Evolutionary conservation across 2,329 filamentous ascomycete species (phyloP), one percentile per base, ranked within the genome.

Genomic region (Fusarium sp.): DNA sequence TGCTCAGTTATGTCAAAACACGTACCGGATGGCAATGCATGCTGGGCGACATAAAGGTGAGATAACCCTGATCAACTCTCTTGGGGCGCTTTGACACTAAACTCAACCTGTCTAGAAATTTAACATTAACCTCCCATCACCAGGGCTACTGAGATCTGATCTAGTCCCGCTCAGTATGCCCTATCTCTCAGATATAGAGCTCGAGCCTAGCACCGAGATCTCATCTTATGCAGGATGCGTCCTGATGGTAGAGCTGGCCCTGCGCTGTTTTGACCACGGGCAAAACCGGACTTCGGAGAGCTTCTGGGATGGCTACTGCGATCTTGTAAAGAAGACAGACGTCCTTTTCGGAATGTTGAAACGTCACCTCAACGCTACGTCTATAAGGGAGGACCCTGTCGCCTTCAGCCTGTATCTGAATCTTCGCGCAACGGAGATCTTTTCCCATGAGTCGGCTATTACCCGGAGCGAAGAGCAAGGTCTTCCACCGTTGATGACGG

Each of bases 301-400:
- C 18, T 58, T 58, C 41, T 58, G 55, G 55, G 55, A 58, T 22
- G 41, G 55, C 18, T 58, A 58, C n/a, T 58, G 41, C 17, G 30
- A 26, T 15, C 55, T 58, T 17, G 41, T 58, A 6, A 58, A 48
- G 14, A 36, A 36, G 30, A 58, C 41, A 3, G 55, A 58, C 2
- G 30, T n/a, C 5, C 41, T 58, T 9, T 58, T 58, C 8, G 55
- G 39, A 13, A 58, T 34, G 30, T n/a, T 58, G 18, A 58, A 48
- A 13, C 39, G 12, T 0, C 41, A 48, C 12, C 41, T 58, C 18
- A 58, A 58, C 4, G 55, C 41, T 18, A 28, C 39, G 0, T 58
- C 55, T 7, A 58, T 58, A 4, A 14, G 55, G 3, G 28, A 48
- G 18, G 55, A 58, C 11, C 55, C 55, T 0, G 41, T 58, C 0